Percentiles rank a stretch among this genome's conserved stretches.
These are phyloP conservation scores for Fusarium tupiense DNA, from an alignment of 2,329 filamentous ascomycete species.

Conservation along the genomic window DNA sequence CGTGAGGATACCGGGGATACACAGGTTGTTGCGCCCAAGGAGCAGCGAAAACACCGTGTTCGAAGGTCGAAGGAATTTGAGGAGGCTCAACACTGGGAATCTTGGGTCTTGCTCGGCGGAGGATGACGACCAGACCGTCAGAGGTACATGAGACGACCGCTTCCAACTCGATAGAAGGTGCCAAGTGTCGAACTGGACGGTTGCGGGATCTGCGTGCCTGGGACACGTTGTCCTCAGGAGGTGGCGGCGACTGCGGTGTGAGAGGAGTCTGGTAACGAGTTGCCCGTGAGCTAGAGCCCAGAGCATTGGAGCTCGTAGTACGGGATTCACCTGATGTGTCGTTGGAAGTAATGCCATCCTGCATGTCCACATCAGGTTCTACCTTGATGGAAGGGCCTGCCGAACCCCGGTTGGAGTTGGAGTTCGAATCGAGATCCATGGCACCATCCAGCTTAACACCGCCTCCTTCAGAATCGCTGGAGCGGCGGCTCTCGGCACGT, in stretches of 20 bases:
- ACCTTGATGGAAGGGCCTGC: conserved; percentile 47
- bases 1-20: conserved; percentile 54
- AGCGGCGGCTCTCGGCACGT: conserved; percentile 42
- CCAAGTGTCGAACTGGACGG: conserved; percentile 30
- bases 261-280: conserved; percentile 24
- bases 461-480: conserved; percentile 55
- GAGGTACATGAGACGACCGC: conserved; percentile 93
- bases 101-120: conserved; percentile 77
- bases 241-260: conserved; percentile 27
- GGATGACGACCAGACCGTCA: conserved; percentile 84
- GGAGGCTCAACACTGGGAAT: conserved; percentile 69
- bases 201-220: background rate
- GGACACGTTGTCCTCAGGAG: background rate
- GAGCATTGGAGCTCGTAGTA: conserved; percentile 21
- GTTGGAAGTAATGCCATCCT: conserved; percentile 5
- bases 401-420: conserved; percentile 37
- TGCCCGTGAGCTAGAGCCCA: conserved; percentile 3
- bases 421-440: conserved; percentile 54
- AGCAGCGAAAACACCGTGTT: conserved; percentile 78
- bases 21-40: conserved; percentile 80
- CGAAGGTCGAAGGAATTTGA: conserved; percentile 55
- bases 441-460: conserved; percentile 56
- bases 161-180: conserved; percentile 75
- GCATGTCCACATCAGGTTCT: conserved; percentile 47
- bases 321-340: conserved; percentile 23